Evolutionary conservation across 2,329 filamentous ascomycete species (phyloP).

Genomic region (Onygenales sp.): DNA sequence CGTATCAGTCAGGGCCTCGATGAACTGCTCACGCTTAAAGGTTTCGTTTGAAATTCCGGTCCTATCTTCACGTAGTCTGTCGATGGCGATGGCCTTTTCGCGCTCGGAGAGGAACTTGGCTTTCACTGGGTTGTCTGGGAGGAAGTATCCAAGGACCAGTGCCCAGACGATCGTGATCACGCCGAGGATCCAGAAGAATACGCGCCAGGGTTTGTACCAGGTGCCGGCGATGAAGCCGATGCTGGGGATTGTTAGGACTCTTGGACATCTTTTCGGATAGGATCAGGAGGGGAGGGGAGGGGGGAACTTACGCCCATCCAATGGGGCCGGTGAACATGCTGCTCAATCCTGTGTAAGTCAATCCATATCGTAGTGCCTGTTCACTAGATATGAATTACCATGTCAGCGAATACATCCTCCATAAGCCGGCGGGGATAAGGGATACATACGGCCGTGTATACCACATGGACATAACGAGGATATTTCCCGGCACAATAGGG

Average conservation of each 20-base stretch:
- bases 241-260: constrained; percentile 5
- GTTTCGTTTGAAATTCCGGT: constrained; percentile 8
- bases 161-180: neutral
- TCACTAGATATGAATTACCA: neutral
- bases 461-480: constrained; percentile 22
- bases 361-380: neutral
- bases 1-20: constrained; percentile 12
- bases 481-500: constrained; percentile 17
- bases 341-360: neutral
- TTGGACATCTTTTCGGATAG: neutral
- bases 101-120: constrained; percentile 6
- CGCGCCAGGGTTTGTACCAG: constrained; percentile 13
- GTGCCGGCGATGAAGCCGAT: constrained; percentile 18
- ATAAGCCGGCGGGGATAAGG: neutral
- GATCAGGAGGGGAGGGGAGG: neutral
- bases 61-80: constrained; percentile 7
- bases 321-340: neutral
- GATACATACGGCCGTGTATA: constrained; percentile 13
- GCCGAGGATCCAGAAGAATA: neutral
- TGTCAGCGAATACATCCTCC: neutral
- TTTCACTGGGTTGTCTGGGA: neutral
- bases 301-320: neutral
- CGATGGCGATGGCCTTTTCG: constrained; percentile 9
- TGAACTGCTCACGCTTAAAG: constrained; percentile 8
- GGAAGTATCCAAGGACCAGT: neutral